A percentile compares a stretch with the other conserved stretches of the same genome.
Evolutionary conservation across 192 early-diverging fungal genomes (phyloP).

Genomic region (Phlyctochytrium arcticum): DNA sequence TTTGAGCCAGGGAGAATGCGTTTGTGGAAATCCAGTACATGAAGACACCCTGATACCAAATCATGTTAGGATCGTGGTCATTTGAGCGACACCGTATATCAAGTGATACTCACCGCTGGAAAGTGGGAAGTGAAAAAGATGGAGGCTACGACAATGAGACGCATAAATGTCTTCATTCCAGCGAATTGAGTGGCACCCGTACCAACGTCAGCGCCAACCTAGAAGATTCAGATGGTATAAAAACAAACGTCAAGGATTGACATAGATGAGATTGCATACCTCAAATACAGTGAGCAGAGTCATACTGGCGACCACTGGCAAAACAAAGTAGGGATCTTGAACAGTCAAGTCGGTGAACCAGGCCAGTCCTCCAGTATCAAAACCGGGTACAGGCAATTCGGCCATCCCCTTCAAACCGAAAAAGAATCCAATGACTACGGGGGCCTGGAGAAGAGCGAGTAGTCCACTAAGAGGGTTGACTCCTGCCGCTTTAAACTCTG

Average conservation of each 20-base stretch:
- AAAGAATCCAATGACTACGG: slow-evolving; percentile 83
- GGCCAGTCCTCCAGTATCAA: slow-evolving; percentile 65
- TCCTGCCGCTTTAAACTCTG: slow-evolving; percentile 58
- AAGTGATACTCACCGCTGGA: slow-evolving; percentile 26
- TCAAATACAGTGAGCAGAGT: slow-evolving; percentile 70
- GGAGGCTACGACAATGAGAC: slow-evolving; percentile 16
- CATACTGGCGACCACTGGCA: slow-evolving; percentile 69
- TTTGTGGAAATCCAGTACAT: slow-evolving; percentile 84
- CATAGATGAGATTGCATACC: slow-evolving; percentile 13
- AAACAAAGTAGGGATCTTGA: slow-evolving; percentile 74
- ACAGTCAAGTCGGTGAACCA: slow-evolving; percentile 86
- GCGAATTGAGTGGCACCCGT: neutral
- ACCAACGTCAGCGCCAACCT: slow-evolving; percentile 23
- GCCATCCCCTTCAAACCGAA: slow-evolving; percentile 79
- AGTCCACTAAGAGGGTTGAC: slow-evolving; percentile 65
- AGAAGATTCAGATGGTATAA: neutral
- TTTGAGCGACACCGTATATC: neutral
- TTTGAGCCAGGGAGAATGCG: slow-evolving; percentile 66
- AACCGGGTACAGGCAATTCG: slow-evolving; percentile 73
- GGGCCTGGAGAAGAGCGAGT: slow-evolving; percentile 57
- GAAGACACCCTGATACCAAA: slow-evolving; percentile 63
- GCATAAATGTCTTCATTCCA: slow-evolving; percentile 27
- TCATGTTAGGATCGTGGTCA: too few relatives aligned
- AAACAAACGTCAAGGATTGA: slow-evolving; percentile 4
- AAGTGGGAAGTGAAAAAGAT: slow-evolving; percentile 27